A percentile compares a stretch with the other conserved stretches of the same genome.
These are phyloP conservation scores for Penicillium egyptiacum DNA, from an alignment of 495 filamentous ascomycete genomes.

Conservation along the genomic window DNA sequence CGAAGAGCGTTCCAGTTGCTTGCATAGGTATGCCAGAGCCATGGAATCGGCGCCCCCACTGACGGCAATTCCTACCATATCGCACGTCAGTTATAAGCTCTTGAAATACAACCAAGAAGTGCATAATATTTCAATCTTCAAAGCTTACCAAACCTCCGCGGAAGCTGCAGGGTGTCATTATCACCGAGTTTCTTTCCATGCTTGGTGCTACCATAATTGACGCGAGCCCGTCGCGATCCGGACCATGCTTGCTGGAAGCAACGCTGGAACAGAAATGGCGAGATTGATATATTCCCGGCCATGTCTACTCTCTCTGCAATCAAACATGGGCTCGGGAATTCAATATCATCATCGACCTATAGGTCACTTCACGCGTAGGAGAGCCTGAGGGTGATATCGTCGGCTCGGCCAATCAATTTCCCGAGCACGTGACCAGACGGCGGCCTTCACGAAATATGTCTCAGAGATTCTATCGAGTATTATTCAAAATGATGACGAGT, in stretches of 20 bases:
- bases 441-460: neutral
- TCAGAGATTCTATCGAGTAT: neutral
- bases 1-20: conserved; percentile 36
- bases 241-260: conserved; percentile 16
- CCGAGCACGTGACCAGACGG: neutral
- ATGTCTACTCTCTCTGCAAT: conserved; percentile 2
- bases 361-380: neutral
- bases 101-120: conserved; percentile 15
- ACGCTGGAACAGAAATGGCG: conserved; percentile 11
- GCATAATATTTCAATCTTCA: neutral
- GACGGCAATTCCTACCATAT: conserved; percentile 67
- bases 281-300: conserved; percentile 12
- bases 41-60: conserved; percentile 97
- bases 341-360: neutral
- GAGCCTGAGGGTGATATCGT: conserved; percentile 1
- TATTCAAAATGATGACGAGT: neutral
- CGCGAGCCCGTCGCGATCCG: conserved; percentile 11
- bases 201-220: conserved; percentile 8
- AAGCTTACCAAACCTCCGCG: conserved; percentile 10
- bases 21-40: conserved; percentile 80
- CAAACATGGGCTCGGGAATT: neutral
- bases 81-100: conserved; percentile 8
- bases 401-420: conserved; percentile 6
- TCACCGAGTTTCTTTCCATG: conserved; percentile 3
- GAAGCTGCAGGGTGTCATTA: conserved; percentile 6